Evolutionary conservation across 495 filamentous ascomycete genomes (phyloP).

Genomic region (Penicillium antarcticum): DNA sequence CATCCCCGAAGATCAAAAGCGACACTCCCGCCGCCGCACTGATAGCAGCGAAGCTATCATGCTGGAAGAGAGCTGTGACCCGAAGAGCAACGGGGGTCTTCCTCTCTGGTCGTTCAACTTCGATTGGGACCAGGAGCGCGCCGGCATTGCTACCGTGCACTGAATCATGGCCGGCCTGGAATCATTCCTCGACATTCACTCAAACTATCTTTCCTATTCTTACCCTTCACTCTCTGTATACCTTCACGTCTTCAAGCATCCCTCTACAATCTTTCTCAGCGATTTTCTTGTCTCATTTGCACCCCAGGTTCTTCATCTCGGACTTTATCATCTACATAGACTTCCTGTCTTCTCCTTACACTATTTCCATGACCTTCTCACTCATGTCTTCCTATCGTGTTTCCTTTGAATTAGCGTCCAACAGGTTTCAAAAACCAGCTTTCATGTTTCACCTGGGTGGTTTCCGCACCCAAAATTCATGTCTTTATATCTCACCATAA

Average conservation of each 20-base stretch:
- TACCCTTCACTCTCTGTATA: background rate
- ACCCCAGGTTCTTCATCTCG: background rate
- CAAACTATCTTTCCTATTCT: background rate
- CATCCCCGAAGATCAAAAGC: constrained; percentile 34
- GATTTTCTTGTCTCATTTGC: background rate
- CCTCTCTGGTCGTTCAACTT: constrained; percentile 43
- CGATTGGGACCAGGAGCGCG: constrained; percentile 35
- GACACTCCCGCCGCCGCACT: constrained; percentile 40
- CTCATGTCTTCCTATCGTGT: constrained; percentile 2
- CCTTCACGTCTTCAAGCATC: background rate
- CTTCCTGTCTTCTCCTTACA: constrained; percentile 2
- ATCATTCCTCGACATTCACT: background rate
- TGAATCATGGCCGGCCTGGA: constrained; percentile 13
- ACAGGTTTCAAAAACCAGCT: background rate
- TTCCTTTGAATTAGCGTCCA: constrained; percentile 2
- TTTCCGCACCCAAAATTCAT: background rate
- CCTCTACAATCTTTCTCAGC: background rate
- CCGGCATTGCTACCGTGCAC: constrained; percentile 34
- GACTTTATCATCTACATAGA: background rate
- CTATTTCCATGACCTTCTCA: constrained; percentile 6
- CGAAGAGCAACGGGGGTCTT: constrained; percentile 26
- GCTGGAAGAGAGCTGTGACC: constrained; percentile 22
- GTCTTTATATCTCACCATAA: background rate
- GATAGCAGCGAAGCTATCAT: constrained; percentile 47
- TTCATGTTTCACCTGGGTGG: background rate